Evolutionary conservation across 257 asterid genomes (phyloP).

Genomic region (Solanum appendiculatum): DNA sequence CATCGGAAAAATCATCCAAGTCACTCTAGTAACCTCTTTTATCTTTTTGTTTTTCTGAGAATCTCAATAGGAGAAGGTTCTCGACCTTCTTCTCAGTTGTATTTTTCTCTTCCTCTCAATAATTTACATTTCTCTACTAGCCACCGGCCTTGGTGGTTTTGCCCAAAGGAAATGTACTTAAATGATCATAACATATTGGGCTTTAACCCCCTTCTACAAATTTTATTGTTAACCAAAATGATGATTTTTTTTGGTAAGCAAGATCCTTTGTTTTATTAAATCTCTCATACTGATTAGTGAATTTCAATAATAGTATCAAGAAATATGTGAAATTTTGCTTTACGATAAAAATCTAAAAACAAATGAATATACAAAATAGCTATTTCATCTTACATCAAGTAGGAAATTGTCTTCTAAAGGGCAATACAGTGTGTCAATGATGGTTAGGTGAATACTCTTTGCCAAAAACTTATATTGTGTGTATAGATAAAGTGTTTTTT

Average conservation of each 20-base stretch:
- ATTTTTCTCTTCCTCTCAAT: not conserved
- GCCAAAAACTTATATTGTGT: no score
- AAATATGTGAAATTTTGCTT: not conserved
- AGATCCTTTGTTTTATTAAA: not conserved
- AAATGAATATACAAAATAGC: not conserved
- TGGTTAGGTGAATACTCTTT: no score
- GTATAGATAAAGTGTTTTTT: no score
- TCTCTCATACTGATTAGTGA: not conserved
- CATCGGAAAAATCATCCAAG: not conserved
- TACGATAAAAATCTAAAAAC: not conserved
- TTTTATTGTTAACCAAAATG: no score
- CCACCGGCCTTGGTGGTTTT: not conserved
- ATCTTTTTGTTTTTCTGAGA: no score
- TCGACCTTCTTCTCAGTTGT: not conserved
- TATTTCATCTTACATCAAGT: not conserved
- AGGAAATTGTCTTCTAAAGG: not conserved
- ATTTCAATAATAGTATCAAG: not conserved
- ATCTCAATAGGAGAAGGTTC: not conserved
- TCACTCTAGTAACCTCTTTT: not conserved
- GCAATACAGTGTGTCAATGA: no score
- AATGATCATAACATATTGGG: not conserved
- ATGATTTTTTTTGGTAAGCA: no score
- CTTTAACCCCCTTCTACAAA: not conserved
- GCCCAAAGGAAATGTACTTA: not conserved
- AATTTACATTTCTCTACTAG: no score